These are phyloP conservation scores for Russula compacta DNA, from an alignment of 768 basidiomycete genomes.

Conservation along the genomic window DNA sequence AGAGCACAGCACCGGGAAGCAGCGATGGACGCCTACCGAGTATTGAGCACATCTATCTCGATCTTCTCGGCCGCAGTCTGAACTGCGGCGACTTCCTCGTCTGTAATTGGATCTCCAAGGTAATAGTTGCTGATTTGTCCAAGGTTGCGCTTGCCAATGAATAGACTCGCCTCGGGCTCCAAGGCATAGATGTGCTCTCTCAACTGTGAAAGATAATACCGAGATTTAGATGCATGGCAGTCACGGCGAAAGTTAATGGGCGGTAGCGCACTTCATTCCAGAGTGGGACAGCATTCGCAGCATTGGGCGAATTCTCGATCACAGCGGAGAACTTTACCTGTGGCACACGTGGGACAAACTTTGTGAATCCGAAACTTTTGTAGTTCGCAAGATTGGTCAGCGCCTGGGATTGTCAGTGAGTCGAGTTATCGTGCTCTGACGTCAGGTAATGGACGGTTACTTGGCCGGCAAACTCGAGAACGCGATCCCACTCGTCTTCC, in stretches of 20 bases:
- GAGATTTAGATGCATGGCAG: not conserved
- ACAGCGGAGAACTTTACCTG: constrained; percentile 54
- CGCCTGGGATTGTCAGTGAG: constrained; percentile 26
- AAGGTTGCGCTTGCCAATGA: constrained; percentile 68
- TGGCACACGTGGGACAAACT: constrained; percentile 69
- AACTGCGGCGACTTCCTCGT: constrained; percentile 68
- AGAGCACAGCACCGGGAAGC: not conserved
- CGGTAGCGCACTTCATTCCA: constrained; percentile 48
- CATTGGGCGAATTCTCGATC: constrained; percentile 51
- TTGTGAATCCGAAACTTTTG: constrained; percentile 77
- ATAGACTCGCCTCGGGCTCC: constrained; percentile 54
- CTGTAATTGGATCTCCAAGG: constrained; percentile 60
- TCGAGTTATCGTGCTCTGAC: not conserved
- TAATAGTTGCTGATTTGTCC: constrained; percentile 86
- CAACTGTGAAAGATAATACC: constrained; percentile 35
- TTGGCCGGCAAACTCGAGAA: constrained; percentile 68
- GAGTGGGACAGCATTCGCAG: constrained; percentile 42
- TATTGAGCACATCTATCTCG: constrained; percentile 71
- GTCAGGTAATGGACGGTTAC: constrained; percentile 27
- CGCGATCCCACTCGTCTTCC: constrained; percentile 54
- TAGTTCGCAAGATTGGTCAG: constrained; percentile 65
- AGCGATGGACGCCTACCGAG: constrained; percentile 41
- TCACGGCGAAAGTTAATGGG: not conserved
- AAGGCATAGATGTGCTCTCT: constrained; percentile 66
- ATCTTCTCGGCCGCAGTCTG: constrained; percentile 69